Base-by-base conservation (phyloP, 139 green algal species). In the Coelastrella sp. region DNA sequence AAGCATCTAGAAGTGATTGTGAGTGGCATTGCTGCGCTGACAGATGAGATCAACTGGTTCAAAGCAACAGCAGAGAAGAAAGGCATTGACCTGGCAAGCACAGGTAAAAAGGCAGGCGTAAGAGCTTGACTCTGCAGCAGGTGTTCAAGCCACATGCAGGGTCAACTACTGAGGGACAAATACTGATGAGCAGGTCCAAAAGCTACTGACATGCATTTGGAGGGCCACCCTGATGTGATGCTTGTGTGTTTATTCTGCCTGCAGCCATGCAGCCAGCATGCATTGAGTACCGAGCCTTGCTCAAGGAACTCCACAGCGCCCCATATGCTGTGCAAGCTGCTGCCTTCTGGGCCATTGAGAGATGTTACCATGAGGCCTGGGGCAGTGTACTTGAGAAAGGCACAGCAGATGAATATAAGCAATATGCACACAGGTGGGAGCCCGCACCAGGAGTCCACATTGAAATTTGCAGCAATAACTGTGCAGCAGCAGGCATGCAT, bases 291-390 rank as follows among this genome's bases (percentile, higher is more conserved):
- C 58, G 58, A 4, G 63, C 49, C n/a, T 90, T 90, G 25, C 17
- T 90, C 15, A 65, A 84, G 4, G 59, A 59, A 9, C 75, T 90
- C 4, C 86, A 90, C 75, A 61, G 56, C 12, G 56, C 70, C 9
- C 75, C 86, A 7, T 90, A 90, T 35, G 73, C 74, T n/a, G 49
- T 90, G n/a, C 68, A 90, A 56, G 86, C 86, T 12, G 61, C 57
- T n/a, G 86, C 74, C 7, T 90, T 90, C 73, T 90, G 86, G 86
- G 86, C 86, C 7, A 90, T 90, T 7, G 86, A 90, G 75, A 56
- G n/a, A 20, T 65, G 58, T 35, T 90, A 90, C 75, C 25, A 90
- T 61, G 20, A 79, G 73, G 85, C 84, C 35, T 88, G 84, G 84
- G 27, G 27, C 24, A 80, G 65, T 17, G 84, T 88, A 20, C 66